A percentile compares a stretch with the other conserved stretches of the same genome.
These are phyloP conservation scores for Lentinula sp. DNA, from an alignment of 768 basidiomycete genomes.

Conservation along the genomic window DNA sequence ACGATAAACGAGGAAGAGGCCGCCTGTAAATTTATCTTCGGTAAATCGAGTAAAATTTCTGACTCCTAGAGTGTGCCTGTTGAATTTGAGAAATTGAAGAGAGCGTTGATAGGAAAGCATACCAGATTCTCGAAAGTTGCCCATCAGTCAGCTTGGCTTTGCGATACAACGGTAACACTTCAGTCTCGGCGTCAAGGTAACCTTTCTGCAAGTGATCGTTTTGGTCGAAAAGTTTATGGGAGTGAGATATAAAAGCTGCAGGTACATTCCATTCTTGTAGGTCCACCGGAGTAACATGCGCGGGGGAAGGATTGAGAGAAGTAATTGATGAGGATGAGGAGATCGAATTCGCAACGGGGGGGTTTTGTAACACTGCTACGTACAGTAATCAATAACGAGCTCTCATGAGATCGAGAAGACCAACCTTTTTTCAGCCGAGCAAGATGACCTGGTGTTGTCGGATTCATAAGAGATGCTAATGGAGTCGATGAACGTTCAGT, in stretches of 20 bases:
- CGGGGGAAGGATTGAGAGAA: neutral
- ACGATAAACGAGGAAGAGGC: conserved; percentile 8
- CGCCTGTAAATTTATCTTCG: conserved; percentile 7
- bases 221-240: neutral
- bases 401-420: conserved; percentile 33
- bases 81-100: neutral
- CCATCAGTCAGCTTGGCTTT: conserved; percentile 1
- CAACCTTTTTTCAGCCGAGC: conserved; percentile 56
- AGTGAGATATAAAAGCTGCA: neutral
- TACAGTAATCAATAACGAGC: neutral
- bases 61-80: conserved; percentile 3
- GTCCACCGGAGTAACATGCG: neutral
- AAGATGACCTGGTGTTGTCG: neutral
- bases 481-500: neutral
- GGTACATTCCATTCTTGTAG: conserved; percentile 1
- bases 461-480: neutral
- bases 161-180: neutral
- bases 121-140: conserved; percentile 7
- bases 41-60: neutral
- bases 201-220: neutral
- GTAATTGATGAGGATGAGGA: neutral
- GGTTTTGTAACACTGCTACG: neutral
- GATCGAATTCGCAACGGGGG: neutral
- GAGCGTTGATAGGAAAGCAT: neutral
- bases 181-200: neutral